Evolutionary conservation across 2,329 filamentous ascomycete genomes (phyloP), one percentile per base, ranked within the genome.

Genomic region (Ophiostoma perfectum): DNA sequence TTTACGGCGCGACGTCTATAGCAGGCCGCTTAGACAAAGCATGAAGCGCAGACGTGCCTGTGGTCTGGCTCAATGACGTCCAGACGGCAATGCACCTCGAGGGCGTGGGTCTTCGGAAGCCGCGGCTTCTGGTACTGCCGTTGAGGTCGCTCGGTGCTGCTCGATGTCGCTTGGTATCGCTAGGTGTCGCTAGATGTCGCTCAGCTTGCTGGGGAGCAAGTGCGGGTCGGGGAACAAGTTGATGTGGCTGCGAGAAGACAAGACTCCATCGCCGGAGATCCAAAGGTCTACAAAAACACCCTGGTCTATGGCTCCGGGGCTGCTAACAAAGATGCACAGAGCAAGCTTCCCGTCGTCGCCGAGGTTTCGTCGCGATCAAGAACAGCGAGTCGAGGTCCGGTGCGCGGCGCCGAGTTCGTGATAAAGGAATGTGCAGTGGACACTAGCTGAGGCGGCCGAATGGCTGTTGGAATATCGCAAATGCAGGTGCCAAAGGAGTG

Each of bases 251-350:
- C 67, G 64, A 63, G 66, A 70, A 67, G 71, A 70, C 70, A 70
- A 69, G 75, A 74, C 77, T 79, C 79, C 79, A 80, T 80, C 77
- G 78, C 79, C 75, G 75, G 45, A 60, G 55, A 36, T 60, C 55
- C 27, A 4, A 60, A 18, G 55, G 55, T 60, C 55, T 16, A 36
- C 11, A 9, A 60, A 55, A 18, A 55, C 49, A 55, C 49, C 49
- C 27, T 55, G n/a, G 49, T 27, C 49, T 27, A 27, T 55, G 9
- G 49, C 27, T 27, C 8, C n/a, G 18, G 18, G 18, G 18, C n/a
- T 27, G 7, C 49, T 27, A 27, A 27, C 27, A 27, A 27, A 27
- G 49, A 55, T 27, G 49, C 27, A 9, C 7, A 55, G 18, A 18
- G 49, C 49, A 55, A 55, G 49, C n/a, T 55, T 27, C 49, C 49